A percentile compares a stretch with the other conserved stretches of the same genome.
phyloP scores from a whole-genome alignment of 345 rosid genomes.

The Tarenaya hassleriana region DNA sequence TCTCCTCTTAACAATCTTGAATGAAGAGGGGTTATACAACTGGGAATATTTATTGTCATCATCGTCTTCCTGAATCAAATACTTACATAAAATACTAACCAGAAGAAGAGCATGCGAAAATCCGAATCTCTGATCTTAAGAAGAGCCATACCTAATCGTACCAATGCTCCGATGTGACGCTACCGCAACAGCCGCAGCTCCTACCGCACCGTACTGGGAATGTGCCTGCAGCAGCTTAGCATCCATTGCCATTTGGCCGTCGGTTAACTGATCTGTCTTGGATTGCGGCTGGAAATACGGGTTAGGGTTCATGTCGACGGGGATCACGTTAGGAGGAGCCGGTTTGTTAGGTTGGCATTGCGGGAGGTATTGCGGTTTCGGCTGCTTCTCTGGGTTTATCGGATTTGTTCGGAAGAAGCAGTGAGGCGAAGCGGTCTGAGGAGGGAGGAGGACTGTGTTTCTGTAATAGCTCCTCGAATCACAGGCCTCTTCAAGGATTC shows the following conservation, averaged over 20 bases:
- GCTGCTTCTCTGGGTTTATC: constrained; percentile 22
- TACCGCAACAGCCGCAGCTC: constrained; percentile 70
- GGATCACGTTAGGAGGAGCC: not conserved
- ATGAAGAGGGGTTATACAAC: constrained; percentile 15
- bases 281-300: constrained; percentile 49
- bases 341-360: constrained; percentile 16
- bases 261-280: constrained; percentile 37
- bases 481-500: constrained; percentile 41
- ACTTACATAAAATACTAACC: constrained; percentile 20
- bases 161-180: constrained; percentile 64
- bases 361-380: constrained; percentile 25
- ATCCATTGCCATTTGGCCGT: constrained; percentile 59
- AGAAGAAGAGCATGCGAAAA: not conserved
- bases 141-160: constrained; percentile 38
- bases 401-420: constrained; percentile 40
- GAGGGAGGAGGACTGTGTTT: constrained; percentile 39
- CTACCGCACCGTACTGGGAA: constrained; percentile 69
- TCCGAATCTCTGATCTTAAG: constrained; percentile 14
- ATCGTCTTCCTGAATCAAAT: constrained; percentile 23
- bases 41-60: constrained; percentile 10
- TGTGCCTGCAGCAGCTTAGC: constrained; percentile 77
- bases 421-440: constrained; percentile 43
- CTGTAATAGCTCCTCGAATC: constrained; percentile 36
- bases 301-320: constrained; percentile 28
- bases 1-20: not conserved